Evolutionary conservation across 73 alveolate genomes (phyloP), one percentile per base, ranked within the genome.

Genomic region (Blepharisma japonicum): DNA sequence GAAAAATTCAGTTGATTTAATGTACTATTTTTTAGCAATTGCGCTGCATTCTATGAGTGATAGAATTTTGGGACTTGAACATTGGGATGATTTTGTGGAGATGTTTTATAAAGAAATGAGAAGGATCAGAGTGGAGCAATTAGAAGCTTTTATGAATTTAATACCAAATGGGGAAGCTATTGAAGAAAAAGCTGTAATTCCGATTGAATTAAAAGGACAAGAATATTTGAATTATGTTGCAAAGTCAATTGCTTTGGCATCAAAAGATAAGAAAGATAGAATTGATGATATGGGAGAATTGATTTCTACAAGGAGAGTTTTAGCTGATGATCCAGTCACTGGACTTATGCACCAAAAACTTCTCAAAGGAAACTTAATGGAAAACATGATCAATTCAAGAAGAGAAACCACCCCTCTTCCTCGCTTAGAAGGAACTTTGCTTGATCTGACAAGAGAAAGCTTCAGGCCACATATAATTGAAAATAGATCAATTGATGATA

Each of bases 41-140:
- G 11, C 74, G 2, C 47, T 61, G 18, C 49, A 61, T n/a, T 9
- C 11, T 25, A 20, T 61, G 49, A 14, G 18, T 61, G n/a, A n/a
- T 14, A 25, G 18, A 18, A 14, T 61, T 8, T 2, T 61, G 39
- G 46, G 18, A 8, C 18, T n/a, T 61, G 49, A 61, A 4, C 74
- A 61, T 25, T 61, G 74, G 74, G 74, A 61, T 25, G 74, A 61
- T 61, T 61, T 61, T 61, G 14, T 14, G 18, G 74, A 9, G 46
- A 61, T 25, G 11, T 61, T 61, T 25, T 61, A 14, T 18, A 61
- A 61, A 61, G 74, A 25, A 14, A 25, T 61, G 39, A 61, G 46
- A 4, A 61, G 46, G 23, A 61, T 61, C 5, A 61, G 74, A n/a
- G 47, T 39, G 14, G 14, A 14, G 5, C 38, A 14, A 18, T 9